Percentiles rank a stretch among this genome's conserved stretches.
Conservation (phyloP, 768 basidiomycete species). For the Dentipellis fragilis region DNA sequence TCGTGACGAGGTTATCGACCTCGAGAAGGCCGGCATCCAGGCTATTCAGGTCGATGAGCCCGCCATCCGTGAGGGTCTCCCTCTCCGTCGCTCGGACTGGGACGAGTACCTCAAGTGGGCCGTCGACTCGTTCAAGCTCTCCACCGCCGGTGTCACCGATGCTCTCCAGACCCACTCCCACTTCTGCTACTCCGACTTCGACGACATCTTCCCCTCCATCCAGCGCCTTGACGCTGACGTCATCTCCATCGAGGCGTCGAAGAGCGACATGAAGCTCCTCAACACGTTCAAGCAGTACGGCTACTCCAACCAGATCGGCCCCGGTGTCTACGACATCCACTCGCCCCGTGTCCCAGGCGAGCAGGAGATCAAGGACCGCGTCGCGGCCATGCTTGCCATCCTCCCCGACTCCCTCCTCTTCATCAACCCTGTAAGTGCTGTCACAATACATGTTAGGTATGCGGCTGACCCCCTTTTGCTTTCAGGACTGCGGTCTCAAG, state of each 20-base stretch:
- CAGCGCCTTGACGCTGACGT: slow-evolving; percentile 96
- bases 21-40: slow-evolving; percentile 91
- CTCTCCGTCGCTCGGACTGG: slow-evolving; percentile 95
- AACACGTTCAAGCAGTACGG: slow-evolving; percentile 91
- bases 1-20: slow-evolving; percentile 95
- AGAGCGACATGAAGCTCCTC: slow-evolving; percentile 97
- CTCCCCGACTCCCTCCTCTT: slow-evolving; percentile 76
- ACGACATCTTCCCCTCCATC: slow-evolving; percentile 97
- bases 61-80: slow-evolving; percentile 97
- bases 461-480: slow-evolving; percentile 4
- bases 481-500: slow-evolving; percentile 90
- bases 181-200: slow-evolving; percentile 99
- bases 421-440: slow-evolving; percentile 67
- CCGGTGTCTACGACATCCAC: slow-evolving; percentile 98
- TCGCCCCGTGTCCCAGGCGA: slow-evolving; percentile 93
- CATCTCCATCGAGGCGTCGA: slow-evolving; percentile 97
- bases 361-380: slow-evolving; percentile 90
- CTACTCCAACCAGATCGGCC: slow-evolving; percentile 96
- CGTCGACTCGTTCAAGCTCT: slow-evolving; percentile 95
- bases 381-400: slow-evolving; percentile 74
- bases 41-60: slow-evolving; percentile 99
- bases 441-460: background rate
- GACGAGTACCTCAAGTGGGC: slow-evolving; percentile 95
- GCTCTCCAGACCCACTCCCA: slow-evolving; percentile 96
- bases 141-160: slow-evolving; percentile 93